Conservation (phyloP, 2,329 filamentous ascomycete species). For the Diplodia sapinea region DNA sequence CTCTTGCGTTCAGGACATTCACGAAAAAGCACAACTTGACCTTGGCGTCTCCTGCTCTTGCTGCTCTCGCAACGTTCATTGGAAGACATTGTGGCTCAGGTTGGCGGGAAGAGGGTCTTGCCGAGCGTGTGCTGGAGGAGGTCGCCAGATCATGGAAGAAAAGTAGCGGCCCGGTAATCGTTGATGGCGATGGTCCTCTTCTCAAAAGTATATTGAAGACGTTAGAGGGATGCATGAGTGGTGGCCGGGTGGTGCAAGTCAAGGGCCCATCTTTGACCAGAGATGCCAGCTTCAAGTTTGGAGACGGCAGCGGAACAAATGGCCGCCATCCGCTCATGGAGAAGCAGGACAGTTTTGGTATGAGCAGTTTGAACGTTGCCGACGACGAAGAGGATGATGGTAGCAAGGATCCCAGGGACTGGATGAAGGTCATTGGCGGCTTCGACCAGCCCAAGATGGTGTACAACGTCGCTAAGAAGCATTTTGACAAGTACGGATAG, state of each 20-base stretch:
- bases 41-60: slow-evolving; percentile 82
- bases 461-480: slow-evolving; percentile 82
- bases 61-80: slow-evolving; percentile 85
- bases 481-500: slow-evolving; percentile 74
- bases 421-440: slow-evolving; percentile 82
- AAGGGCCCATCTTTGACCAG: slow-evolving; percentile 61
- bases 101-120: slow-evolving; percentile 95
- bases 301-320: slow-evolving; percentile 44
- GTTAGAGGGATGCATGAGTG: slow-evolving; percentile 85
- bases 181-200: slow-evolving; percentile 74
- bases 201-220: slow-evolving; percentile 83
- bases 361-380: slow-evolving; percentile 57
- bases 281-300: slow-evolving; percentile 69
- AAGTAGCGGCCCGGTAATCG: slow-evolving; percentile 84
- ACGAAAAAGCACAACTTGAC: slow-evolving; percentile 98
- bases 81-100: slow-evolving; percentile 91
- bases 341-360: slow-evolving; percentile 68
- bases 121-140: slow-evolving; percentile 91
- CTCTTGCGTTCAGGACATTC: slow-evolving; percentile 91
- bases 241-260: slow-evolving; percentile 70
- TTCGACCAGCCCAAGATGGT: slow-evolving; percentile 82
- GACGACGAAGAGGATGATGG: slow-evolving; percentile 65
- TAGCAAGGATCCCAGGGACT: slow-evolving; percentile 73
- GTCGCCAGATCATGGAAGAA: slow-evolving; percentile 91
- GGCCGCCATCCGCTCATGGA: slow-evolving; percentile 57